These are phyloP conservation scores for Brettanomyces anomalus DNA, from an alignment of 805 yeast genomes.

Conservation along the genomic window DNA sequence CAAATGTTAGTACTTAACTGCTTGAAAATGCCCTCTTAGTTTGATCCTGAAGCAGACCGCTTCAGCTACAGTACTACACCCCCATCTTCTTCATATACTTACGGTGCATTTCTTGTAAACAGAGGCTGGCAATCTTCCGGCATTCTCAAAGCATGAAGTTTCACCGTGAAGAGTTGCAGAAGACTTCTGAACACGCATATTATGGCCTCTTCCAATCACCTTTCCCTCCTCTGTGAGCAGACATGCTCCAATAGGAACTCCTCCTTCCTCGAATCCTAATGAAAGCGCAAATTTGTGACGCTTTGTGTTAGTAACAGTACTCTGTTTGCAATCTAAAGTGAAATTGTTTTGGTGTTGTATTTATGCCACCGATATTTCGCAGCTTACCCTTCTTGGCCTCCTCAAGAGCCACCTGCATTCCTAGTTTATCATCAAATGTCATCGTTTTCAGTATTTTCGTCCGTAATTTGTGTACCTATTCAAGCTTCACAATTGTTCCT, in stretches of 20 bases:
- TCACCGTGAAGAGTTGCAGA: constrained; percentile 90
- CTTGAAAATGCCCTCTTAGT: too few relatives aligned
- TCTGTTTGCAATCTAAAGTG: not conserved
- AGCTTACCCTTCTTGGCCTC: constrained; percentile 54
- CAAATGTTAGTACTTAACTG: constrained; percentile 2
- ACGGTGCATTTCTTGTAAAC: constrained; percentile 73
- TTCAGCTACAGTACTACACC: too few relatives aligned
- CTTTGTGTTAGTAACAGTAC: not conserved
- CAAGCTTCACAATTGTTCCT: too few relatives aligned
- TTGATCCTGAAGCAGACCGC: too few relatives aligned
- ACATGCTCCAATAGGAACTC: constrained; percentile 83
- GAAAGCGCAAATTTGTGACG: too few relatives aligned
- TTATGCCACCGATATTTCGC: not conserved
- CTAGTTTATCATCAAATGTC: constrained; percentile 55
- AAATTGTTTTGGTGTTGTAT: too few relatives aligned
- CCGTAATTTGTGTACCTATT: too few relatives aligned
- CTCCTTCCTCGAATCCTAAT: constrained; percentile 70
- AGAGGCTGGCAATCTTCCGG: constrained; percentile 78
- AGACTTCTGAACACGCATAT: constrained; percentile 76
- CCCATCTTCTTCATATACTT: constrained; percentile 8
- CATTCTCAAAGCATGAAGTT: constrained; percentile 78
- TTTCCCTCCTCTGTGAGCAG: constrained; percentile 67
- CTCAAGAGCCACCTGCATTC: constrained; percentile 61
- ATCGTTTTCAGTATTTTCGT: constrained; percentile 14
- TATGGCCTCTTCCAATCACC: constrained; percentile 83